Evolutionary conservation across 768 basidiomycete genomes (phyloP).

Genomic region (Tephrocybe sp.): DNA sequence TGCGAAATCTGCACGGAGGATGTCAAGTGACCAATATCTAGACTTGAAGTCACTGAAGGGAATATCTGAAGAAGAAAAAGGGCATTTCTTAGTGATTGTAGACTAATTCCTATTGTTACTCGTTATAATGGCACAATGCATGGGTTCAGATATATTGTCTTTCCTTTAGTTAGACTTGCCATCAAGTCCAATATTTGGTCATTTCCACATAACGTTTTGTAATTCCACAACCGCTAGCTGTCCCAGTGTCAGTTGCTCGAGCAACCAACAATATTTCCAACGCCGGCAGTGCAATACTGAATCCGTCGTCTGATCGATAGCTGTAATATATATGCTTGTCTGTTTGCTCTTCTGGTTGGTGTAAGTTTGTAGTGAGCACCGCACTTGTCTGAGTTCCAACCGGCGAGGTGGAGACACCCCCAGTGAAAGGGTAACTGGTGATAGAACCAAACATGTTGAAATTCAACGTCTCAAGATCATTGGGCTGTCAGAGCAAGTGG

Average conservation of each 20-base stretch:
- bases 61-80: not conserved
- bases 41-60: not conserved
- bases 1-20: not conserved
- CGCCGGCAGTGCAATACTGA: conserved; percentile 24
- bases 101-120: too few species aligned
- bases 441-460: conserved; percentile 46
- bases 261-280: conserved; percentile 28
- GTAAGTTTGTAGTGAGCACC: conserved; percentile 56
- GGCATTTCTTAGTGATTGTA: too few species aligned
- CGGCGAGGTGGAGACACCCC: conserved; percentile 41
- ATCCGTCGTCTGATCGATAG: conserved; percentile 41
- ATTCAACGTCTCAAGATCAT: conserved; percentile 39
- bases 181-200: too few species aligned
- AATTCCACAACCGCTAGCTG: too few species aligned
- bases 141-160: too few species aligned
- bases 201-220: too few species aligned
- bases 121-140: too few species aligned
- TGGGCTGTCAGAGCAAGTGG: conserved; percentile 51
- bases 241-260: conserved; percentile 9
- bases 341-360: conserved; percentile 21
- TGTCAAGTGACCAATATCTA: not conserved
- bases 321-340: conserved; percentile 41
- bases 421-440: conserved; percentile 54
- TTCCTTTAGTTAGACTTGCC: too few species aligned
- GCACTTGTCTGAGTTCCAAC: conserved; percentile 48